phyloP scores from a whole-genome alignment of 129 eudicot genomes.

The Apium graveolens region DNA sequence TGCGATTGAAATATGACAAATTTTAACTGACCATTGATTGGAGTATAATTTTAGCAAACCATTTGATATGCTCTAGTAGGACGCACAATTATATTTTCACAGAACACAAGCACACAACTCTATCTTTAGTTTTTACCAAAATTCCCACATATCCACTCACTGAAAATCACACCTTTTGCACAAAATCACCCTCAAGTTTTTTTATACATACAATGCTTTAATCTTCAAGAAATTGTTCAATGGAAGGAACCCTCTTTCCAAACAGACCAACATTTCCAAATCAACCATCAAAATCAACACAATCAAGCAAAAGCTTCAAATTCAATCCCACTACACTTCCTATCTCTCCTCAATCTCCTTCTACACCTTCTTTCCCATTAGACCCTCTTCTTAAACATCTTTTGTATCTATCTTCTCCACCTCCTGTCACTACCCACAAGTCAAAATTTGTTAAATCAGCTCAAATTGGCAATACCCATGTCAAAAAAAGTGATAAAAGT shows the following conservation, averaged over 20 bases:
- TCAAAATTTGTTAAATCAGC: constrained; percentile 25
- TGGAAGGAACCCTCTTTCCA: constrained; percentile 71
- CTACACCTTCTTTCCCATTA: constrained; percentile 49
- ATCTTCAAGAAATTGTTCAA: constrained; percentile 12
- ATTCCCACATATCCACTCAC: not conserved
- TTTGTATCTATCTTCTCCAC: constrained; percentile 51
- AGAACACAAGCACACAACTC: not conserved
- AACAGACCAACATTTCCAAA: constrained; percentile 70
- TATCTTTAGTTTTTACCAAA: not conserved
- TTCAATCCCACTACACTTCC: constrained; percentile 56
- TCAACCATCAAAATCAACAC: constrained; percentile 54
- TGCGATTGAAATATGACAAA: too few species aligned
- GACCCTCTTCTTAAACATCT: constrained; percentile 75
- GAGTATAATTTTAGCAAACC: too few species aligned
- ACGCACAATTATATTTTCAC: too few species aligned
- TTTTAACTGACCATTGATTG: too few species aligned
- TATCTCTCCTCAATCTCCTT: constrained; percentile 46
- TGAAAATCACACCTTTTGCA: not conserved
- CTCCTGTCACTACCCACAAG: constrained; percentile 27
- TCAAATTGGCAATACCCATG: constrained; percentile 22
- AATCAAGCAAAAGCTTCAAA: constrained; percentile 37
- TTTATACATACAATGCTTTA: not conserved
- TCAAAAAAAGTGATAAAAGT: constrained; percentile 14
- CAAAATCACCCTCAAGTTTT: not conserved
- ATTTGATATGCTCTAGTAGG: too few species aligned